phyloP scores from a whole-genome alignment of 2,329 filamentous ascomycete genomes.

The Rachicladosporium sp. region DNA sequence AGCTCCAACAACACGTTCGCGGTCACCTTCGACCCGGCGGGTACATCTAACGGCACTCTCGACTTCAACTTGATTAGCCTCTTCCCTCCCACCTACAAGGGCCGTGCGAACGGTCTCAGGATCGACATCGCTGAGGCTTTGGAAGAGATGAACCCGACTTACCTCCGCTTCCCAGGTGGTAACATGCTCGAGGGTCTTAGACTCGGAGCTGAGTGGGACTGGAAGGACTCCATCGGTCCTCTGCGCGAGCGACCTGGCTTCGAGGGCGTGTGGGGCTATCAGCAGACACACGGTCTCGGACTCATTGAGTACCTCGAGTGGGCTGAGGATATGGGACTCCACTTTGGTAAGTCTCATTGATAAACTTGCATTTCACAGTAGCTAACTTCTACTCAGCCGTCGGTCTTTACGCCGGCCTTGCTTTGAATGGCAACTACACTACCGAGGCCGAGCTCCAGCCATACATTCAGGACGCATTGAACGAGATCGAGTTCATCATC shows the following conservation, averaged over 20 bases:
- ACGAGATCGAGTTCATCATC: constrained; percentile 51
- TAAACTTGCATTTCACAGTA: constrained; percentile 15
- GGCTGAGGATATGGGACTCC: constrained; percentile 21
- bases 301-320: constrained; percentile 50
- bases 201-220: constrained; percentile 28
- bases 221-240: constrained; percentile 41
- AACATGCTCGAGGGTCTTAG: constrained; percentile 36
- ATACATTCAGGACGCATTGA: constrained; percentile 46
- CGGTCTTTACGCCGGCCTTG: constrained; percentile 14
- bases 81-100: constrained; percentile 44
- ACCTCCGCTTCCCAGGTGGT: constrained; percentile 40
- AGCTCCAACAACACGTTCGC: constrained; percentile 41
- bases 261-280: constrained; percentile 43
- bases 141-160: constrained; percentile 26
- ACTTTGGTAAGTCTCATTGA: constrained; percentile 1
- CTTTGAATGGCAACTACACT: constrained; percentile 36
- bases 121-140: constrained; percentile 38
- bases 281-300: constrained; percentile 48
- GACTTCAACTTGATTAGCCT: constrained; percentile 42
- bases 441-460: constrained; percentile 37
- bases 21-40: constrained; percentile 36
- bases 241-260: constrained; percentile 37
- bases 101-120: constrained; percentile 39
- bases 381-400: constrained; percentile 17
- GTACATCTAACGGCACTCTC: constrained; percentile 27